Conservation (phyloP, 768 basidiomycete genomes). For the Coprinopsis sp. region DNA sequence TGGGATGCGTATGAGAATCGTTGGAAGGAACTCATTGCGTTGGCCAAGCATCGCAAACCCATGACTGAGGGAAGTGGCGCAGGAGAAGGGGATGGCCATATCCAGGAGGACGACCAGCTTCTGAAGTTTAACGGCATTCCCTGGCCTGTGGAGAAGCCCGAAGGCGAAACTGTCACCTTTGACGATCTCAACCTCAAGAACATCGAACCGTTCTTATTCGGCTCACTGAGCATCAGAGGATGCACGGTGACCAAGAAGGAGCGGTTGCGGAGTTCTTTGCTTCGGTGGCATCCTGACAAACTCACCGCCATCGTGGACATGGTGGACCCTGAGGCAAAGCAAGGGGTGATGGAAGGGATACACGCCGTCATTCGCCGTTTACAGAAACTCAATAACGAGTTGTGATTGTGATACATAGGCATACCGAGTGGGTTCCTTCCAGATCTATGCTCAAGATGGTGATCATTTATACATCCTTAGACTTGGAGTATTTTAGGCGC, state of each 20-base stretch:
- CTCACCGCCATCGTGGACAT: slow-evolving; percentile 39
- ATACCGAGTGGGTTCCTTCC: not conserved
- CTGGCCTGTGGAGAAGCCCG: slow-evolving; percentile 47
- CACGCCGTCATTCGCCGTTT: slow-evolving; percentile 36
- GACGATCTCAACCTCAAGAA: slow-evolving; percentile 31
- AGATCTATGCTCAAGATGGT: not conserved
- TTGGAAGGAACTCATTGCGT: slow-evolving; percentile 41
- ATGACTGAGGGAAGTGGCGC: not conserved
- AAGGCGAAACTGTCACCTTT: slow-evolving; percentile 15
- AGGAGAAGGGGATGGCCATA: slow-evolving; percentile 7
- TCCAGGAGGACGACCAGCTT: slow-evolving; percentile 6
- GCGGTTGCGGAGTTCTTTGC: slow-evolving; percentile 51
- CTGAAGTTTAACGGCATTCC: slow-evolving; percentile 52
- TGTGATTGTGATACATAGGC: not conserved
- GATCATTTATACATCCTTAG: not conserved
- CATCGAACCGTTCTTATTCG: slow-evolving; percentile 49
- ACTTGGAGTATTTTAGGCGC: too few relatives aligned
- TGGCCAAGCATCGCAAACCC: slow-evolving; percentile 9
- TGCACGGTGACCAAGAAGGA: slow-evolving; percentile 43
- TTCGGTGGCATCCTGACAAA: slow-evolving; percentile 72
- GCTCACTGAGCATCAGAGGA: slow-evolving; percentile 37
- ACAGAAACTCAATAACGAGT: slow-evolving; percentile 22
- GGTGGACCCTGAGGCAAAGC: slow-evolving; percentile 40
- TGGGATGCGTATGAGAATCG: slow-evolving; percentile 53
- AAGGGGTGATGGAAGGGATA: slow-evolving; percentile 42